A percentile compares a stretch with the other conserved stretches of the same genome.
These are phyloP conservation scores for Amaranthus hypochondriacus DNA, from an alignment of 148 eudicot genomes.

Conservation along the genomic window DNA sequence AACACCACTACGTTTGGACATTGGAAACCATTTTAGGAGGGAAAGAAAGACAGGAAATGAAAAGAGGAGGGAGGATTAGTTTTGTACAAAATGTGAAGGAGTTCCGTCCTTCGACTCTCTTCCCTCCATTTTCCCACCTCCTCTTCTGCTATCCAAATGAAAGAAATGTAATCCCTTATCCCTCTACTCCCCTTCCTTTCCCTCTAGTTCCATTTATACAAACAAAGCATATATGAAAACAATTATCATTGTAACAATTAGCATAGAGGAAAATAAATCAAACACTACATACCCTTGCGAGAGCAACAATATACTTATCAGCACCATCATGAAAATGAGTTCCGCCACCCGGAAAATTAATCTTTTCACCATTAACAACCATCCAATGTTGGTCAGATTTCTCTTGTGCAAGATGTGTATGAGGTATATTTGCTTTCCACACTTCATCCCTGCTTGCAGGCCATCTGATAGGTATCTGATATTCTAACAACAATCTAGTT, in stretches of 20 bases:
- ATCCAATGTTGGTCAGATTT: slow-evolving; percentile 54
- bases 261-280: not conserved
- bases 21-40: too few species aligned
- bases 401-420: slow-evolving; percentile 49
- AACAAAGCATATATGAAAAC: slow-evolving; percentile 4
- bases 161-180: too few species aligned
- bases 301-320: slow-evolving; percentile 35
- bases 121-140: too few species aligned
- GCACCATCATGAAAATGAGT: slow-evolving; percentile 51
- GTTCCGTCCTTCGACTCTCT: too few species aligned
- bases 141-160: too few species aligned
- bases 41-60: too few species aligned
- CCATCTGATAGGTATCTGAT: slow-evolving; percentile 44
- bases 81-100: too few species aligned
- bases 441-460: slow-evolving; percentile 50
- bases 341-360: slow-evolving; percentile 49
- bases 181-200: too few species aligned
- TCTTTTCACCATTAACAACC: slow-evolving; percentile 46
- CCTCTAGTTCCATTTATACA: too few species aligned
- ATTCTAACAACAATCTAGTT: slow-evolving; percentile 10
- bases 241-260: slow-evolving; percentile 22
- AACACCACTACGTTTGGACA: too few species aligned
- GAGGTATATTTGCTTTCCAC: slow-evolving; percentile 51
- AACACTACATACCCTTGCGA: not conserved
- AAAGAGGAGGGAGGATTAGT: too few species aligned